Evolutionary conservation across 441 rosid species (phyloP), one percentile per base, ranked within the genome.

Genomic region (Viola pubescens): DNA sequence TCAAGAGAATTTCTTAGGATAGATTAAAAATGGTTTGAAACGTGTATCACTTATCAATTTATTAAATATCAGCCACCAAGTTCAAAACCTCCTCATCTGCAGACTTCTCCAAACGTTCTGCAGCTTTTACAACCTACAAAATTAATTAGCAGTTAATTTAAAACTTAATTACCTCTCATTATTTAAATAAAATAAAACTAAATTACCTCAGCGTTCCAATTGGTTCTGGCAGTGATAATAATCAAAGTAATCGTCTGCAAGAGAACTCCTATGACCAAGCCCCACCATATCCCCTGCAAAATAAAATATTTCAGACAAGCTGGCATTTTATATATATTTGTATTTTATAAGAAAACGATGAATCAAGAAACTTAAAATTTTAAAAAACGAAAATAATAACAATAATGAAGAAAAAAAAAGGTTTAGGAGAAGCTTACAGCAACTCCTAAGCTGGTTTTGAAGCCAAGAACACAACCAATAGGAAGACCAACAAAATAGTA

Each of bases 221-320:
- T 81, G 49, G 97, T 89, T 74, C 82, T 84, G 16, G 85, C 87
- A 9, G 98, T 91, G 26, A 91, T 73, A 61, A 89, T 66, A 37
- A 85, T 70, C 47, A 91, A 72, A 58, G 91, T 77, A 14, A 52
- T 10, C 34, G 98, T 87, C 60, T 92, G 98, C 54, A 85, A 78
- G 41, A 80, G 37, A 56, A 89, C 97, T 62, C 98, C 98, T 14
- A 75, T 62, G 26, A 92, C 76, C 89, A 91, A 79, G 6, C 97
- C 98, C 94, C 86, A 91, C 98, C 98, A 89, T 56, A 91, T 89
- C 13, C 98, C 98, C 95, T 91, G 82, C 54, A 59, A 52, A 19
- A 12, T 5, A 13, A 57, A 9, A 9, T 3, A 16, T 16, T 16
- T 16, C 19, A 16, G 19, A 16, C 19, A 16, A 16, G 19, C 19